Evolutionary conservation across 2,329 filamentous ascomycete species (phyloP).

Genomic region (Diaporthe vexans): DNA sequence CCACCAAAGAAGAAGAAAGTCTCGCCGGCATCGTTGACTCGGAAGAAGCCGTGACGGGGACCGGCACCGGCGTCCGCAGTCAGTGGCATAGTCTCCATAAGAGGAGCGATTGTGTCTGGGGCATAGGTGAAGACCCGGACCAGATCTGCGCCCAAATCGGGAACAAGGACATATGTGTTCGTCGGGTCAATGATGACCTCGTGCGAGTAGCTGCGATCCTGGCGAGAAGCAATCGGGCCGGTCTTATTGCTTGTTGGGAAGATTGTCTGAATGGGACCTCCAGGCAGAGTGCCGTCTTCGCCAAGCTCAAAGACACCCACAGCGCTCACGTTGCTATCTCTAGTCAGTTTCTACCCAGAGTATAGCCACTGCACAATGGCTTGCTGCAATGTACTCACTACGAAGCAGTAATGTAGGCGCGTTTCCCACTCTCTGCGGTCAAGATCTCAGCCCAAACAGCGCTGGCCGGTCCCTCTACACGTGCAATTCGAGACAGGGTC

Average conservation of each 20-base stretch:
- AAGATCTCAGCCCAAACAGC: conserved; percentile 44
- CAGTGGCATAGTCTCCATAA: conserved; percentile 41
- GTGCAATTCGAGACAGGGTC: conserved; percentile 43
- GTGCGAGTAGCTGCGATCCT: conserved; percentile 74
- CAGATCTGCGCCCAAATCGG: conserved; percentile 76
- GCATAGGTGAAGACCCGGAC: conserved; percentile 65
- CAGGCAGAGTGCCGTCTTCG: conserved; percentile 42
- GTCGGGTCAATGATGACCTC: conserved; percentile 75
- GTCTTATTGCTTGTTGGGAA: conserved; percentile 47
- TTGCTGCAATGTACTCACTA: conserved; percentile 39
- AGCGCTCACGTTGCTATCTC: conserved; percentile 11
- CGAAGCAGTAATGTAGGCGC: conserved; percentile 43
- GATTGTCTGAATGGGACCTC: conserved; percentile 42
- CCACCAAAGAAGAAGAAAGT: conserved; percentile 45
- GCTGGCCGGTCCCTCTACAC: conserved; percentile 41
- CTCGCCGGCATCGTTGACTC: conserved; percentile 40
- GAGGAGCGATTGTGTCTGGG: conserved; percentile 39
- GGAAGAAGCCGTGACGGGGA: conserved; percentile 44
- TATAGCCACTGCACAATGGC: not conserved
- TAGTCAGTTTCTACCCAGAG: not conserved
- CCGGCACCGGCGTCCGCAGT: conserved; percentile 41
- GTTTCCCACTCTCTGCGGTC: conserved; percentile 41
- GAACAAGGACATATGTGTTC: conserved; percentile 70
- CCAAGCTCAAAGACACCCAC: conserved; percentile 37
- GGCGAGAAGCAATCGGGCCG: conserved; percentile 59